Conservation (phyloP, 768 basidiomycete species). For the Sutorius australiensis region DNA sequence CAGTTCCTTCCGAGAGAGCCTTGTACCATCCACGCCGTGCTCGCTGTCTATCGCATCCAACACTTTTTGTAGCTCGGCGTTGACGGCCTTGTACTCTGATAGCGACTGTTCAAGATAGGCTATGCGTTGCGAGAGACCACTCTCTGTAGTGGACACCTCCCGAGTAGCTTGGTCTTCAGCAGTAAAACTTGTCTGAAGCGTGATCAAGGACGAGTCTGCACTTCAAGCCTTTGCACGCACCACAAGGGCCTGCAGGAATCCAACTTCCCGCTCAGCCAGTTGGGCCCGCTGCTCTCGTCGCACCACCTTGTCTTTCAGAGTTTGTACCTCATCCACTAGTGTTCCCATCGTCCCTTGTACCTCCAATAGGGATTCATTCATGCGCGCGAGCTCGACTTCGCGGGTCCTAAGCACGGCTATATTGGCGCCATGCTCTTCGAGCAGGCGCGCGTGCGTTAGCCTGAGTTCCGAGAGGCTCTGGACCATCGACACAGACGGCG, state of each 20-base stretch:
- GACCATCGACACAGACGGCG: slow-evolving; percentile 52
- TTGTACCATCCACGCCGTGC: slow-evolving; percentile 16
- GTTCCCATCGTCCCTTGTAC: slow-evolving; percentile 30
- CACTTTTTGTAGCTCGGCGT: slow-evolving; percentile 43
- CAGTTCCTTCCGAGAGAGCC: slow-evolving; percentile 36
- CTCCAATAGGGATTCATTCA: slow-evolving; percentile 37
- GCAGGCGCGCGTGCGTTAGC: slow-evolving; percentile 54
- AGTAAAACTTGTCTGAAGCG: slow-evolving; percentile 54
- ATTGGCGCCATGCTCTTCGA: slow-evolving; percentile 65
- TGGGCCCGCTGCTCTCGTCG: slow-evolving; percentile 39
- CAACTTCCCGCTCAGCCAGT: slow-evolving; percentile 57
- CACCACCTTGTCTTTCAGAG: slow-evolving; percentile 36
- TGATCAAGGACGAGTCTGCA: not conserved
- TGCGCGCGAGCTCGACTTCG: slow-evolving; percentile 47
- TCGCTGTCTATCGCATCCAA: slow-evolving; percentile 45
- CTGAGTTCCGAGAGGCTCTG: slow-evolving; percentile 59
- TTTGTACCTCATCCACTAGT: slow-evolving; percentile 36
- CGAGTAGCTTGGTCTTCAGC: slow-evolving; percentile 48
- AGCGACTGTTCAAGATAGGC: slow-evolving; percentile 55
- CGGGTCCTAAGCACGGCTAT: slow-evolving; percentile 49
- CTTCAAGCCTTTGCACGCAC: slow-evolving; percentile 36
- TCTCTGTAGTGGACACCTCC: slow-evolving; percentile 24
- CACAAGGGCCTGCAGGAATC: slow-evolving; percentile 64
- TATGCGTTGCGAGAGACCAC: slow-evolving; percentile 41
- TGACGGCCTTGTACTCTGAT: slow-evolving; percentile 50